These are phyloP conservation scores for Penicillium psychrofluorescens DNA, from an alignment of 495 filamentous ascomycete species.

Conservation along the genomic window DNA sequence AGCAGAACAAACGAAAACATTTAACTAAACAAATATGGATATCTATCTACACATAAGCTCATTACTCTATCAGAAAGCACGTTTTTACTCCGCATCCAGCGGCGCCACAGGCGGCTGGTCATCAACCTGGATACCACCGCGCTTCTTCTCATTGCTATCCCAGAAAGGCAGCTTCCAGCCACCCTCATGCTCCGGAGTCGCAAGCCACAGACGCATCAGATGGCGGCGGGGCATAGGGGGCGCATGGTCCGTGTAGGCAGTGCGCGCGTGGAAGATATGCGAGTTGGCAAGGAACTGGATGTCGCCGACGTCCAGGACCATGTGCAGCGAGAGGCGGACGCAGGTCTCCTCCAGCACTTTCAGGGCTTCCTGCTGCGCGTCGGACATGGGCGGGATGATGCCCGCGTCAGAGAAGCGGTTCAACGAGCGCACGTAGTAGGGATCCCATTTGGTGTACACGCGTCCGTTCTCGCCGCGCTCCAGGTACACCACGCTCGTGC, in stretches of 20 bases:
- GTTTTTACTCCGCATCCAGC: conserved; percentile 60
- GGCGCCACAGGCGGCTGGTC: conserved; percentile 61
- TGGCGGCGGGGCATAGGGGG: conserved; percentile 58
- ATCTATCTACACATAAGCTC: conserved; percentile 3
- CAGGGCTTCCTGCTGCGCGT: conserved; percentile 56
- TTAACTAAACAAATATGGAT: no score
- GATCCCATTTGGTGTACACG: conserved; percentile 65
- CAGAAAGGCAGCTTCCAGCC: conserved; percentile 81
- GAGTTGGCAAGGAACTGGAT: conserved; percentile 69
- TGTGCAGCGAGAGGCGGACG: conserved; percentile 58
- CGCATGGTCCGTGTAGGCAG: conserved; percentile 58
- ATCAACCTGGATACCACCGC: conserved; percentile 77
- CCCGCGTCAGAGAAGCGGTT: conserved; percentile 58
- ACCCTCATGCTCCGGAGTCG: conserved; percentile 71
- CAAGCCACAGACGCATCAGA: conserved; percentile 81
- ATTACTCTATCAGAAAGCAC: neutral
- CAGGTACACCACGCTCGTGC: conserved; percentile 66
- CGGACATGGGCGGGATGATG: conserved; percentile 58
- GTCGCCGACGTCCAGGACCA: conserved; percentile 72
- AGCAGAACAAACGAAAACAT: no score
- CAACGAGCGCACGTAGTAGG: conserved; percentile 67
- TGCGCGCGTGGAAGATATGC: conserved; percentile 64
- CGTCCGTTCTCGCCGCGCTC: conserved; percentile 46
- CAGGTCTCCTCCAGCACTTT: conserved; percentile 62
- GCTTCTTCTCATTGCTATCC: conserved; percentile 74